Conservation (phyloP, 2,329 filamentous ascomycete genomes). For the Calonectria multiphialidica region DNA sequence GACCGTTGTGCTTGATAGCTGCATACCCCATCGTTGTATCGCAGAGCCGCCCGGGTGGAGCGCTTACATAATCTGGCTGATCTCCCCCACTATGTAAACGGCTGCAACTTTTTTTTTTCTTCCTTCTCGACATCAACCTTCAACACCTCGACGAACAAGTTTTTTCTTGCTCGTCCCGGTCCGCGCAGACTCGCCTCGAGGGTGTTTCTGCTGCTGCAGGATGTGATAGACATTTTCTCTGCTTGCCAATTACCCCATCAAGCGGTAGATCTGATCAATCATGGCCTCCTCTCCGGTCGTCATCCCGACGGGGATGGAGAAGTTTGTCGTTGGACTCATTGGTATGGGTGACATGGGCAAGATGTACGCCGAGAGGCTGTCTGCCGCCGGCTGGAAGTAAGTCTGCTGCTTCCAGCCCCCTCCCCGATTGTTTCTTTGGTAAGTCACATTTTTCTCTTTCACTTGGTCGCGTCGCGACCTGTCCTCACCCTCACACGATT, state of each 20-base stretch:
- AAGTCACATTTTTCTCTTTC: constrained; percentile 35
- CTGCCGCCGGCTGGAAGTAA: constrained; percentile 95
- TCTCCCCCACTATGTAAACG: constrained; percentile 39
- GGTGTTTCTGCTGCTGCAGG: constrained; percentile 31
- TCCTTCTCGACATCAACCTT: constrained; percentile 30
- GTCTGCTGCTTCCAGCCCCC: constrained; percentile 39
- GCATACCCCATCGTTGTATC: constrained; percentile 43
- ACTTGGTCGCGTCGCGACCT: constrained; percentile 1
- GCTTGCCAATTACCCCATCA: constrained; percentile 36
- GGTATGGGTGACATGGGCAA: constrained; percentile 99
- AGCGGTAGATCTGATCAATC: constrained; percentile 36
- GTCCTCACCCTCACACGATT: constrained; percentile 46
- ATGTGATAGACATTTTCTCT: constrained; percentile 43
- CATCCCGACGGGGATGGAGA: constrained; percentile 66
- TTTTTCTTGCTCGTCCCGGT: constrained; percentile 21
- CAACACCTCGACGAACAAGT: constrained; percentile 28
- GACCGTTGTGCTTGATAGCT: constrained; percentile 33
- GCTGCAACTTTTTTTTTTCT: constrained; percentile 40
- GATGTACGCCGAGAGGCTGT: constrained; percentile 94
- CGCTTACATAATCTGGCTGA: constrained; percentile 36
- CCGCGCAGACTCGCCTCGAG: constrained; percentile 26
- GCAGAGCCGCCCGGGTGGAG: constrained; percentile 1
- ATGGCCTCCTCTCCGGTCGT: constrained; percentile 44
- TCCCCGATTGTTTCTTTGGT: constrained; percentile 28
- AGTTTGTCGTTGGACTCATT: constrained; percentile 90